These are phyloP conservation scores for maize (Zea mays) DNA, from an alignment of 176 grass and related monocot genomes.

Conservation along the genomic window Zm-B73-REFERENCE-NAM-5.0 NC_050096.1:252453501-252454000, in stretches of 20 bases:
- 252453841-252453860: background rate
- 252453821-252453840: slow-evolving; percentile 7
- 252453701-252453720: background rate
- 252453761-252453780: background rate
- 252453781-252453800: slow-evolving; percentile 4
- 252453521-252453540: background rate
- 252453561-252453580: slow-evolving; percentile 4
- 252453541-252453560: background rate
- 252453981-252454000: slow-evolving; percentile 83
- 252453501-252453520: too few species aligned
- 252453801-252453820: slow-evolving; percentile 9
- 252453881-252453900: background rate
- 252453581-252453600: background rate
- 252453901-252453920: slow-evolving; percentile 6
- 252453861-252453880: background rate
- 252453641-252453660: background rate
- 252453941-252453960: slow-evolving; percentile 75
- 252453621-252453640: background rate
- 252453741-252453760: background rate
- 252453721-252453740: background rate
- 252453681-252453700: background rate
- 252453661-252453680: background rate
- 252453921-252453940: slow-evolving; percentile 51
- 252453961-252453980: slow-evolving; percentile 68
- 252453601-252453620: background rate